Conservation (phyloP, 1,139 yeast genomes). For the Magnusiomyces tetraspermus region DNA sequence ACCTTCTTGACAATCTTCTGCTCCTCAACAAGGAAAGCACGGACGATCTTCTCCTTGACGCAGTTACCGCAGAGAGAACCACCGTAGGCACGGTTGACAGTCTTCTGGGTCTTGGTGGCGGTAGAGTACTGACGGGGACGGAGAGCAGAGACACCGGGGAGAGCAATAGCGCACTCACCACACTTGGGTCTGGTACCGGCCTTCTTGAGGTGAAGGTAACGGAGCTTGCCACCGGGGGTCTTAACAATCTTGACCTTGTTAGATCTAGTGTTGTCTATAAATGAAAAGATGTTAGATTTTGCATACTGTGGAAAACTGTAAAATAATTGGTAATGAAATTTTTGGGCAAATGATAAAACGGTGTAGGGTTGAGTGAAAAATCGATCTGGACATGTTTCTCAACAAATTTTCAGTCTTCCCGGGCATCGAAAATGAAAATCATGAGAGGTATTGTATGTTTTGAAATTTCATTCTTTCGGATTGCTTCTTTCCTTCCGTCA, state of each 20-base stretch:
- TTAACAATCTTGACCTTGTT: conserved; percentile 98
- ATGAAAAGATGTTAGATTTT: too few relatives aligned
- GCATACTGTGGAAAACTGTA: too few relatives aligned
- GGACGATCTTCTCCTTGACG: conserved; percentile 96
- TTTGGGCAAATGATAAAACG: too few relatives aligned
- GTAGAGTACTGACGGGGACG: conserved; percentile 98
- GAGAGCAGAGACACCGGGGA: conserved; percentile 80
- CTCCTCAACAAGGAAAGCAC: conserved; percentile 99
- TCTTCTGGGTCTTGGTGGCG: conserved; percentile 92
- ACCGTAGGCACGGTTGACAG: conserved; percentile 99
- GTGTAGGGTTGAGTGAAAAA: too few relatives aligned
- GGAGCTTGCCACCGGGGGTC: conserved; percentile 99
- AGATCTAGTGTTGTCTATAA: conserved; percentile 86
- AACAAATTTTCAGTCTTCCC: too few relatives aligned
- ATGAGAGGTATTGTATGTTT: too few relatives aligned
- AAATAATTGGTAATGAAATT: too few relatives aligned
- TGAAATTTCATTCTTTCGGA: too few relatives aligned
- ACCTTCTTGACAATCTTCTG: conserved; percentile 99
- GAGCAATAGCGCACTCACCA: conserved; percentile 94
- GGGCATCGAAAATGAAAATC: too few relatives aligned
- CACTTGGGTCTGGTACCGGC: conserved; percentile 92
- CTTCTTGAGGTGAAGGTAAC: conserved; percentile 97
- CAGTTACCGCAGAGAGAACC: conserved; percentile 98
- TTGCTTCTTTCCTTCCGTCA: too few relatives aligned
- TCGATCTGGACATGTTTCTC: too few relatives aligned